phyloP scores from a whole-genome alignment of 371 early-diverging fungal genomes.

The Mucor mucedo region DNA sequence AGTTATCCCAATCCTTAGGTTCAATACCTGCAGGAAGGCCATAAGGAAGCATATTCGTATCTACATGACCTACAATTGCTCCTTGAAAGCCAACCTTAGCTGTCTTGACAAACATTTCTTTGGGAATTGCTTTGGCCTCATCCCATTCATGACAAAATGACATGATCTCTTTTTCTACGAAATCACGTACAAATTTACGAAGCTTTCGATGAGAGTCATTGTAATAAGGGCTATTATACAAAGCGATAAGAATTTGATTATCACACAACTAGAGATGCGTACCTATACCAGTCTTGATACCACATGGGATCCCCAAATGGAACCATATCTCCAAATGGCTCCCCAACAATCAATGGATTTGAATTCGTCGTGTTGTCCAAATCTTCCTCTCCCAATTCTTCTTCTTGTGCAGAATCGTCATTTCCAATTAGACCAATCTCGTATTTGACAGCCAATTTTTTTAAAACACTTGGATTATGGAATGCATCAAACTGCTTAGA shows the following conservation, averaged over 20 bases:
- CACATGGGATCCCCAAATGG: constrained; percentile 75
- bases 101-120: constrained; percentile 55
- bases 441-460: constrained; percentile 13
- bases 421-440: constrained; percentile 18
- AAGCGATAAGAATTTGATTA: background rate
- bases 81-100: constrained; percentile 64
- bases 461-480: constrained; percentile 68
- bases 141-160: constrained; percentile 73
- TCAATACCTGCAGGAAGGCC: constrained; percentile 36
- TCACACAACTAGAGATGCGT: background rate
- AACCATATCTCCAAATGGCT: constrained; percentile 44
- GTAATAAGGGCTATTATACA: constrained; percentile 51
- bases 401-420: constrained; percentile 16
- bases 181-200: constrained; percentile 55
- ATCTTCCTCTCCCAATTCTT: background rate
- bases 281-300: constrained; percentile 58
- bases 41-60: constrained; percentile 26
- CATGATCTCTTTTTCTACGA: constrained; percentile 67
- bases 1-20: constrained; percentile 57
- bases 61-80: constrained; percentile 32
- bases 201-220: constrained; percentile 63
- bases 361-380: background rate
- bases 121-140: constrained; percentile 65
- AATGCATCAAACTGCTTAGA: constrained; percentile 88
- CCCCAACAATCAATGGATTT: constrained; percentile 26